Evolutionary conservation across 1,139 yeast species (phyloP), one percentile per base, ranked within the genome.

Genomic region (Sugiyamaella pinicola): DNA sequence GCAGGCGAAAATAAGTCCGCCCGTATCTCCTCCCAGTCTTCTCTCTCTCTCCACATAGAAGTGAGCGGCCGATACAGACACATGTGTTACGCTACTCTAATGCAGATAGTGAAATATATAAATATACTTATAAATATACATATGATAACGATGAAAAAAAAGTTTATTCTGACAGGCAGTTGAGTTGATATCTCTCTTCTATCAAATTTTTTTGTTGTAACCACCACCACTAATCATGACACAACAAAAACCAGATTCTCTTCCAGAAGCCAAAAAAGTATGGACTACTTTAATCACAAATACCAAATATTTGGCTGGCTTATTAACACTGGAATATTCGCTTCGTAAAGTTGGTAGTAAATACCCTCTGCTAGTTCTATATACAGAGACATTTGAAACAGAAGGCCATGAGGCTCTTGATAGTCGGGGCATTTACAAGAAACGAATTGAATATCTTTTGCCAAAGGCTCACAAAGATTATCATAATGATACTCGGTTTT

Each of bases 221-320:
- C n/a, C n/a, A n/a, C n/a, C n/a, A n/a, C n/a, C 21, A 8, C 26
- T 17, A 28, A 24, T 12, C 19, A 52, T 52, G 55, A 52, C 55
- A 8, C 55, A 48, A 21, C 39, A 26, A 12, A 47, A 52, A 15
- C 33, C 43, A 21, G 56, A 55, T 47, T 39, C 52, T 10, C 41
- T 55, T 13, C 58, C 58, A 8, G 44, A 49, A 37, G 55, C 43
- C 15, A 52, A 50, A 12, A 66, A 63, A 49, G 78, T 76, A 1
- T 81, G 84, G 84, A 75, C 82, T 0, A 78, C 83, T 0, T 68
- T 81, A 33, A 74, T 80, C 53, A 80, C 84, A 18, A 78, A 76
- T 61, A 68, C 73, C 10, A 71, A 71, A 43, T 80, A 80, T 56
- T 61, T 81, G 37, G 68, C 76, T 0, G 85, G 85, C 1, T 67